Evolutionary conservation across 257 asterid species (phyloP), one percentile per base, ranked within the genome.

Genomic region (Forsythia viridissima): DNA sequence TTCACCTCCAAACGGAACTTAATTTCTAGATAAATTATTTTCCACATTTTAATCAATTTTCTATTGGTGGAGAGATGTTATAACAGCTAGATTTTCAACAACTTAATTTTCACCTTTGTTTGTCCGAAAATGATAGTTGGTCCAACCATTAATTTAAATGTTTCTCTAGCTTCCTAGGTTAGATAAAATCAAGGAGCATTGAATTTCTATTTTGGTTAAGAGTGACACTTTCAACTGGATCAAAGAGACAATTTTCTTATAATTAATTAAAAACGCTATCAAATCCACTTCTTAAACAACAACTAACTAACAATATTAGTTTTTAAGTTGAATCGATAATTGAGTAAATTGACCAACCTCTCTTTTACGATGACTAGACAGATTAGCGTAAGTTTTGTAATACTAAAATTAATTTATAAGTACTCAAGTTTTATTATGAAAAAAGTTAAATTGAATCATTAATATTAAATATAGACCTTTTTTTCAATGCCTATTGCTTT

Each of bases 11-110:
- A 8, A 43, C 6, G 8, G 3, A 43, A 43, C 11, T 43, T 43
- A 43, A 43, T 46, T 46, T 46, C 55, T 46, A 10, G 18, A 55
- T 18, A 18, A 18, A 55, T 78, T 66, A 67, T 72, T 61, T 67
- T 66, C n/a, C 6, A 48, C 57, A 48, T 48, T 48, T 48, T 48
- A 48, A 70, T 59, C 34, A 40, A 63, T 39, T 66, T 52, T 46
- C 51, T 76, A 71, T 75, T 40, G 81, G 86, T 83, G 79, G 81
- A 52, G 73, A 65, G 81, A 66, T 59, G 78, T 74, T 75, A 74
- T 78, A 70, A 71, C 73, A 55, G 20, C 52, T 72, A 55, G 79
- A 55, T 21, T 77, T 65, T 36, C 63, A 72, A 63, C 78, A 66
- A 8, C 59, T 36, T 21, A 72, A 76, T 34, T 9, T n/a, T 46